phyloP scores from a whole-genome alignment of 2,329 filamentous ascomycete species.

The Colletotrichum karsti region DNA sequence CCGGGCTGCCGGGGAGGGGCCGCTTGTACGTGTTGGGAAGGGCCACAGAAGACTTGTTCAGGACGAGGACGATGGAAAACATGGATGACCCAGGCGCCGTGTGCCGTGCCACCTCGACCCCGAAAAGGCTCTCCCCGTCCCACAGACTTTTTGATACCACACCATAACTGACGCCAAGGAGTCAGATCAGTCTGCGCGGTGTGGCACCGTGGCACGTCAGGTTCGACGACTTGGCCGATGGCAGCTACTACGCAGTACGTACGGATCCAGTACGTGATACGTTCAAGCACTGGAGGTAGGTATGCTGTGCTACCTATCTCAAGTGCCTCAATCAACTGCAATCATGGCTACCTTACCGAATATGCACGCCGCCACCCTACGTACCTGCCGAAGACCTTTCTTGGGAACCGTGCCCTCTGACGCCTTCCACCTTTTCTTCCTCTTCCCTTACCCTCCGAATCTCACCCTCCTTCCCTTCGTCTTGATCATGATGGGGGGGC shows the following conservation, averaged over 20 bases:
- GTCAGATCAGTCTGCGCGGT: constrained; percentile 25
- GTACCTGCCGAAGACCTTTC: neutral
- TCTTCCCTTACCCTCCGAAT: neutral
- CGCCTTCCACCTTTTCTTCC: neutral
- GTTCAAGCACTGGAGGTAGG: too few relatives aligned
- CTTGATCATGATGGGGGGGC: neutral
- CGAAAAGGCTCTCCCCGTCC: constrained; percentile 23
- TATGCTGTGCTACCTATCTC: too few relatives aligned
- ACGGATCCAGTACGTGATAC: neutral
- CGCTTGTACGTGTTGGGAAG: constrained; percentile 24
- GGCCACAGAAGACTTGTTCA: constrained; percentile 9
- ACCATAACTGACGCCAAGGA: constrained; percentile 25
- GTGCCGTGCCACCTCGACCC: constrained; percentile 24
- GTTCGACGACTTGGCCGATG: constrained; percentile 20
- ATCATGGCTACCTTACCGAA: neutral
- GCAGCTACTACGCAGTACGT: constrained; percentile 6
- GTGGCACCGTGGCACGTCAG: constrained; percentile 22
- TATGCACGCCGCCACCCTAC: neutral
- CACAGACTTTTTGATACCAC: constrained; percentile 22
- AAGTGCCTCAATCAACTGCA: neutral
- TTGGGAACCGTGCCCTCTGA: constrained; percentile 1
- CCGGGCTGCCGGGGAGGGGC: constrained; percentile 23
- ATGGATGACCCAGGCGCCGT: constrained; percentile 22
- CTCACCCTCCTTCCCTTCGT: neutral
- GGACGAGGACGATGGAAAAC: constrained; percentile 12